A percentile compares a stretch with the other conserved stretches of the same genome.
Conservation (phyloP, 306 rosid species). For the Hippophae gyantsensis region DNA sequence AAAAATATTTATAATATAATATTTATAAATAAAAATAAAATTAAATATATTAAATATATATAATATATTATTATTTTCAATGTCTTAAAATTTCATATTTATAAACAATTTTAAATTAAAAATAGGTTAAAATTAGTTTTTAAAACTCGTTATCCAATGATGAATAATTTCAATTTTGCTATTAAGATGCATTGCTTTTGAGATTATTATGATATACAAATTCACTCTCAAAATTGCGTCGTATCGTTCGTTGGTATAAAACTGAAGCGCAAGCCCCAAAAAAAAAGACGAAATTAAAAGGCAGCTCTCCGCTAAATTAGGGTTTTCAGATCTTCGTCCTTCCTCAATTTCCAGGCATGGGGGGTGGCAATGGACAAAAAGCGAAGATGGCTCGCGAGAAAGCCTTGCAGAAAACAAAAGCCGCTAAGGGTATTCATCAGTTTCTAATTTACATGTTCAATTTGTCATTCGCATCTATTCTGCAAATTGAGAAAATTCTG, state of each 20-base stretch:
- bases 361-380: slow-evolving; percentile 51
- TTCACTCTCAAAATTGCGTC: neutral
- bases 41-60: no score
- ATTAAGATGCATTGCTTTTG: no score
- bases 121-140: no score
- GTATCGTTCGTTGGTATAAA: no score
- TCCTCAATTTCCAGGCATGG: slow-evolving; percentile 27
- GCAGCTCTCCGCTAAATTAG: slow-evolving; percentile 22
- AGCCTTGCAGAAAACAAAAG: slow-evolving; percentile 37
- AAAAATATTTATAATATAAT: no score
- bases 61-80: no score
- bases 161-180: no score
- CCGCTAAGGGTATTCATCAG: slow-evolving; percentile 30
- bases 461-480: slow-evolving; percentile 1
- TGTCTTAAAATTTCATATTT: no score
- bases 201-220: no score
- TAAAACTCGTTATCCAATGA: no score
- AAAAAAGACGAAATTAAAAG: neutral
- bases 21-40: no score
- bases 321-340: slow-evolving; percentile 38
- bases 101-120: no score
- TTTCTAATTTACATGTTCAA: neutral
- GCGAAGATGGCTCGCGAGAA: slow-evolving; percentile 50
- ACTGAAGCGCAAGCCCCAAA: neutral
- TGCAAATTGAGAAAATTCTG: neutral